Percentiles rank a stretch among this genome's conserved stretches.
phyloP scores from a whole-genome alignment of 345 rosid species.

The Iberis pinnata region DNA sequence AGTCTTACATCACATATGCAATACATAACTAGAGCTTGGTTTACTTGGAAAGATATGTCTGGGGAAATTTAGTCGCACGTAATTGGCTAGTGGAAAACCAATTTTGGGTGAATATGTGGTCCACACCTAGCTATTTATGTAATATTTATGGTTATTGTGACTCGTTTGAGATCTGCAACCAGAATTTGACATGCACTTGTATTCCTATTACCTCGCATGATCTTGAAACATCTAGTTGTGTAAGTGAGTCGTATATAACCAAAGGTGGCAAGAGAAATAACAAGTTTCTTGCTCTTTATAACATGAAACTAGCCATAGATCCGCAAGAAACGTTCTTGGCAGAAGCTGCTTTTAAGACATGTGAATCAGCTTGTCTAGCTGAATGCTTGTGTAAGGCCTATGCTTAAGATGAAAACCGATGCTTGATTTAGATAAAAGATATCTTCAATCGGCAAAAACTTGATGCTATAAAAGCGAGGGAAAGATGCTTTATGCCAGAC shows the following conservation, averaged over 20 bases:
- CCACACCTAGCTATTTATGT: slow-evolving; percentile 45
- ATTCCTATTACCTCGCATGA: slow-evolving; percentile 38
- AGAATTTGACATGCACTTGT: slow-evolving; percentile 33
- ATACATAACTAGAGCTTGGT: slow-evolving; percentile 12
- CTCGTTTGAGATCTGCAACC: slow-evolving; percentile 48
- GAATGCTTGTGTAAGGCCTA: slow-evolving; percentile 57
- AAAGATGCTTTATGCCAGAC: slow-evolving; percentile 32
- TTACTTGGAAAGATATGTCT: slow-evolving; percentile 41
- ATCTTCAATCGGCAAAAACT: slow-evolving; percentile 34
- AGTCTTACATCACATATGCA: slow-evolving; percentile 51
- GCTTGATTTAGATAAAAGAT: slow-evolving; percentile 41
- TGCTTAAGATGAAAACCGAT: slow-evolving; percentile 32
- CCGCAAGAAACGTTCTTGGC: slow-evolving; percentile 4
- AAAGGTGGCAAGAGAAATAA: slow-evolving; percentile 28
- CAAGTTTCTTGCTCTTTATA: slow-evolving; percentile 19
- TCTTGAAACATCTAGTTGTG: slow-evolving; percentile 42
- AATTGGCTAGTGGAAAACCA: too few species aligned
- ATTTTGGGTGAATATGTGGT: slow-evolving; percentile 46
- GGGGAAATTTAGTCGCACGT: slow-evolving; percentile 45
- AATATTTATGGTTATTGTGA: slow-evolving; percentile 54
- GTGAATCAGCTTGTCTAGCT: slow-evolving; percentile 36
- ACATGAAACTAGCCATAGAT: slow-evolving; percentile 25
- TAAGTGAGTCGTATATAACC: slow-evolving; percentile 22
- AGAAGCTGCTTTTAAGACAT: too few species aligned
- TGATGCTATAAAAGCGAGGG: slow-evolving; percentile 20